Conservation (phyloP, 495 filamentous ascomycete genomes). For the Echria macrotheca region DNA sequence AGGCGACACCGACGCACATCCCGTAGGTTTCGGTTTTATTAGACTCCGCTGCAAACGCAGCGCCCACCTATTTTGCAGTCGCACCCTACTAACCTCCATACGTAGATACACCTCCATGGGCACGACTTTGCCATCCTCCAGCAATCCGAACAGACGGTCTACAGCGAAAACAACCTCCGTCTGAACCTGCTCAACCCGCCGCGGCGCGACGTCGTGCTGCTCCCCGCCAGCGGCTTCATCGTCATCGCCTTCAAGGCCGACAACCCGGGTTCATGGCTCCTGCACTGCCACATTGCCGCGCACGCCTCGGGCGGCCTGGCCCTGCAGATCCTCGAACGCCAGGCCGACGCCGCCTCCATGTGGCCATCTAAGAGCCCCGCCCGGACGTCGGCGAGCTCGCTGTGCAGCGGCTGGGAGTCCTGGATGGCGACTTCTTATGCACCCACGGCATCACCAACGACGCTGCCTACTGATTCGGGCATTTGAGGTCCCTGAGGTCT, state of each 20-base stretch:
- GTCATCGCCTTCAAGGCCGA: conserved; percentile 47
- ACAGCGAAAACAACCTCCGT: conserved; percentile 23
- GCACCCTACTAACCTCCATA: not conserved
- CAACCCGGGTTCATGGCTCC: conserved; percentile 49
- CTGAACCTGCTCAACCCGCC: conserved; percentile 42
- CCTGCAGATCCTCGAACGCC: conserved; percentile 36
- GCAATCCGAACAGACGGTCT: conserved; percentile 22
- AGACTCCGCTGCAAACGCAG: no score
- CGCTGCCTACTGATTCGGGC: conserved; percentile 14
- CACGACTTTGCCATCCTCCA: conserved; percentile 54
- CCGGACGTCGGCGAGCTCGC: not conserved
- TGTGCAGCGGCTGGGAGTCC: conserved; percentile 1
- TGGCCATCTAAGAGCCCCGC: conserved; percentile 2
- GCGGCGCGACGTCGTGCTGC: conserved; percentile 52
- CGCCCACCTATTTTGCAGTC: not conserved
- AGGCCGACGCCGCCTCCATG: conserved; percentile 5
- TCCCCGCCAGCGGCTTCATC: conserved; percentile 30
- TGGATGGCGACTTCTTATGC: not conserved
- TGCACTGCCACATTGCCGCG: conserved; percentile 53
- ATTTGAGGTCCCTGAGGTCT: no score
- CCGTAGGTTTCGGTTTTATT: no score
- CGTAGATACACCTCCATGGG: conserved; percentile 51
- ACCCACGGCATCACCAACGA: not conserved
- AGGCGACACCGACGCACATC: not conserved
- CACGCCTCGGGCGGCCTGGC: conserved; percentile 42